These are phyloP conservation scores for Metschnikowia matae DNA, from an alignment of 805 yeast species.

Conservation along the genomic window DNA sequence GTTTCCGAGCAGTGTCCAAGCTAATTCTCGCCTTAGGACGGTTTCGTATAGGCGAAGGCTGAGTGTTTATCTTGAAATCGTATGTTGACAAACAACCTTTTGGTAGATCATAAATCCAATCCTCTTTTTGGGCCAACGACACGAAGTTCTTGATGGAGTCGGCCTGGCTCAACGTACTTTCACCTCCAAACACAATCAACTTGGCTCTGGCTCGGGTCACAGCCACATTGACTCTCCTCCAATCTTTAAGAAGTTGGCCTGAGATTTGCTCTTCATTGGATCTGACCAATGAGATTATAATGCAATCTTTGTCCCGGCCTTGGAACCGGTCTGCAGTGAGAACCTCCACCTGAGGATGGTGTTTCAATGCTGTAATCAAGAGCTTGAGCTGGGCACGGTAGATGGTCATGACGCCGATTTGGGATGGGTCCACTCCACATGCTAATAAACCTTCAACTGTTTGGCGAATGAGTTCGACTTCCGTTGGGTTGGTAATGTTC, in stretches of 20 bases:
- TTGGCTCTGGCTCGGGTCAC: slow-evolving; percentile 87
- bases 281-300: slow-evolving; percentile 84
- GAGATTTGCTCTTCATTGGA: slow-evolving; percentile 62
- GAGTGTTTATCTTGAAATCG: slow-evolving; percentile 18
- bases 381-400: slow-evolving; percentile 68
- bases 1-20: slow-evolving; percentile 16
- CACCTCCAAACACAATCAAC: slow-evolving; percentile 79
- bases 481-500: slow-evolving; percentile 67
- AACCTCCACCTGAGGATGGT: slow-evolving; percentile 54
- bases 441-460: slow-evolving; percentile 53
- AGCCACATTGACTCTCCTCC: slow-evolving; percentile 93
- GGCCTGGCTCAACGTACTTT: slow-evolving; percentile 50
- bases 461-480: slow-evolving; percentile 61
- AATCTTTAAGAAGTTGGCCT: slow-evolving; percentile 79
- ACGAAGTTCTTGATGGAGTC: slow-evolving; percentile 58
- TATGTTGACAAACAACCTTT: slow-evolving; percentile 38
- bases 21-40: slow-evolving; percentile 5
- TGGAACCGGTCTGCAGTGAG: slow-evolving; percentile 95
- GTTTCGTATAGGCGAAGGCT: slow-evolving; percentile 2
- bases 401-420: slow-evolving; percentile 85
- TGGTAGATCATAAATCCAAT: slow-evolving; percentile 65
- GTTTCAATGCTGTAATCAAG: slow-evolving; percentile 24
- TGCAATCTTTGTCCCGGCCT: slow-evolving; percentile 91
- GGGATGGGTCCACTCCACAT: slow-evolving; percentile 55
- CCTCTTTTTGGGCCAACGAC: slow-evolving; percentile 47